Base-by-base conservation (phyloP, 768 basidiomycete species). In the Botryobasidium botryosum region DNA sequence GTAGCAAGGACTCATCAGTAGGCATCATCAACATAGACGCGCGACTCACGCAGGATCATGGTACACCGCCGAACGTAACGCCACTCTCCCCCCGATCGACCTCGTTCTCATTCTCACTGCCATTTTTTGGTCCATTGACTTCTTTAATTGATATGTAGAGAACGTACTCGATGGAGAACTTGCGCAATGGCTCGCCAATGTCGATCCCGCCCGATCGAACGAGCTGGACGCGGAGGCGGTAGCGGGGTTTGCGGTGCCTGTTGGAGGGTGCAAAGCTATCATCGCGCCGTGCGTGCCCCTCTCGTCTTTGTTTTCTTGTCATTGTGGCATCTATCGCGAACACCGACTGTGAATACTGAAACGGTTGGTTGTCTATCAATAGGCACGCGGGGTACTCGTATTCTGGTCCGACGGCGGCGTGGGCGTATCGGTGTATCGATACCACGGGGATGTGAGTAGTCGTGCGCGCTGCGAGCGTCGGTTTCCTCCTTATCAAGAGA, bases 331-430 rank as follows among this genome's bases (percentile, higher is more conserved):
- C n/a, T 33, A 23, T 45, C 43, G 41, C 38, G 23, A 31, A 25
- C 13, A 20, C 26, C 17, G 6, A 10, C 46, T 18, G 51, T 29
- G 26, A 35, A n/a, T 13, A 21, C 13, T 15, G 10, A 25, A 28
- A 26, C 24, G 10, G 3, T 26, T 6, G 18, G 24, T 18, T 15
- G 7, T 17, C 29, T 26, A 37, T 21, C 7, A 24, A 18, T 29
- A 96, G 91, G 7, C 94, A 99, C 60, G 94, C 94, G 2, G 94
- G 94, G 4, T 96, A 91, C 63, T 71, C 77, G 4, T 97, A 94
- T 62, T 94, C 90, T 44, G 94, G 94, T 18, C 77, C 75, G 4
- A 70, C 91, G 1, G 92, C 94, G 2, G 92, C 88, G 2, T 97
- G 88, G 87, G 92, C 92, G 0, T 99, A 97, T 64, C 79, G 75